Percentiles rank a stretch among this genome's conserved stretches.
These are phyloP conservation scores for Funneliformis geosporum DNA, from an alignment of 192 early-diverging fungal genomes.

Conservation along the genomic window DNA sequence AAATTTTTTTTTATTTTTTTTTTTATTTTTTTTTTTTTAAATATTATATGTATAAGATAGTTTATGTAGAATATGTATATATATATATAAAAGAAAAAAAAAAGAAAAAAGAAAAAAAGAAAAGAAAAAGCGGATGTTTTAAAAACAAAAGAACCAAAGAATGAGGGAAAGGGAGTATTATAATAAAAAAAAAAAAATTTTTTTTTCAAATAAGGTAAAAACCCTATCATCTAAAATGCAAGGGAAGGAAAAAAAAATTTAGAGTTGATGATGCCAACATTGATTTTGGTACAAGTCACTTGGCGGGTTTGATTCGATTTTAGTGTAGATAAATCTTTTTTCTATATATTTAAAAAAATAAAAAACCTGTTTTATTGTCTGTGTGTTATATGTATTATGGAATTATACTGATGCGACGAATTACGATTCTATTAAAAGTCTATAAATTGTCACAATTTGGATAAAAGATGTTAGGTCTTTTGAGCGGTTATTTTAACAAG, in stretches of 20 bases:
- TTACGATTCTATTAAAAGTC: constrained; percentile 1
- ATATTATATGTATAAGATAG: constrained; percentile 2
- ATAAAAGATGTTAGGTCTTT: neutral
- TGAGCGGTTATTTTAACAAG: neutral
- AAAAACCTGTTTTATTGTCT: neutral
- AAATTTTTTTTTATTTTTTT: no score
- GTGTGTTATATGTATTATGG: neutral
- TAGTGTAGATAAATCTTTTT: neutral
- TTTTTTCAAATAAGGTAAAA: constrained; percentile 23
- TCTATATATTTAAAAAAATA: neutral
- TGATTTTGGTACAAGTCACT: constrained; percentile 14
- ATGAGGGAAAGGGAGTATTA: constrained; percentile 12
- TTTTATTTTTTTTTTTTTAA: neutral
- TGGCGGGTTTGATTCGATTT: constrained; percentile 2
- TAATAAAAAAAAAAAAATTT: constrained; percentile 7
- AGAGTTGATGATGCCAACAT: constrained; percentile 18
- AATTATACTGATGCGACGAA: constrained; percentile 7
- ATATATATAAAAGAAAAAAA: constrained; percentile 7
- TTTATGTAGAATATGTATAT: neutral
- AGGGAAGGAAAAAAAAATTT: constrained; percentile 10
- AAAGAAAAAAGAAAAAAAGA: neutral
- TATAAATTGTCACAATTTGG: constrained; percentile 8
- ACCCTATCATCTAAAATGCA: constrained; percentile 4
- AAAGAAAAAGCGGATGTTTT: neutral
- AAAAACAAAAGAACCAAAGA: constrained; percentile 18